A percentile compares a stretch with the other conserved stretches of the same genome.
Conservation (phyloP, 208 protist genomes). For the Acanthamoeba triangularis region DNA sequence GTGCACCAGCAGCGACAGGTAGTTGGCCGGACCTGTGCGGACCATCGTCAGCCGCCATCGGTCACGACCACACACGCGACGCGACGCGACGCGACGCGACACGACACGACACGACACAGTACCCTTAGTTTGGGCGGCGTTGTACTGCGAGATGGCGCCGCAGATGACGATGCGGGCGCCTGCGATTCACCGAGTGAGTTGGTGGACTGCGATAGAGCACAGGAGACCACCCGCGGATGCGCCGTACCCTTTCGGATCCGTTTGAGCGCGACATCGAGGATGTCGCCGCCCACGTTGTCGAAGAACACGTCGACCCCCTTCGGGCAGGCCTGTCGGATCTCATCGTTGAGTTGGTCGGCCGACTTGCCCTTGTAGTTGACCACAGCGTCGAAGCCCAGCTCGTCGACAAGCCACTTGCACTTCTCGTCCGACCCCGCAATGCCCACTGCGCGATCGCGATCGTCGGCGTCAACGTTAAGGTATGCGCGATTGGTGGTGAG, state of each 20-base stretch:
- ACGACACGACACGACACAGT: not conserved
- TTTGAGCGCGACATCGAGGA: conserved; percentile 2
- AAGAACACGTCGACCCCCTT: conserved; percentile 90
- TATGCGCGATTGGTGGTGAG: not conserved
- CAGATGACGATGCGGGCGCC: conserved; percentile 82
- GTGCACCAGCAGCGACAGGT: conserved; percentile 65
- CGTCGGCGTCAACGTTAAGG: no score
- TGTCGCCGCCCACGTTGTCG: conserved; percentile 90
- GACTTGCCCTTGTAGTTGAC: conserved; percentile 85
- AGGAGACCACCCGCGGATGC: no score
- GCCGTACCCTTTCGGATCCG: conserved; percentile 8
- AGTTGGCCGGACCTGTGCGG: conserved; percentile 66
- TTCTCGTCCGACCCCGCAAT: conserved; percentile 84
- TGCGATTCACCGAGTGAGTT: not conserved
- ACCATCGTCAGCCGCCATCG: no score
- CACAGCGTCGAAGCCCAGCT: conserved; percentile 84
- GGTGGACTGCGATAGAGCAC: no score
- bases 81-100: no score
- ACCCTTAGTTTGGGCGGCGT: conserved; percentile 8
- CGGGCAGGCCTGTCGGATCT: conserved; percentile 77
- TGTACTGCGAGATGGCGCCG: conserved; percentile 79
- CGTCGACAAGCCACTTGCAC: conserved; percentile 61
- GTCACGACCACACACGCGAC: no score
- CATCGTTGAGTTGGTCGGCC: conserved; percentile 67
- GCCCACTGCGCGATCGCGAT: conserved; percentile 34